Conservation (phyloP, 2,329 filamentous ascomycete genomes). For the Colletotrichum incanum region DNA sequence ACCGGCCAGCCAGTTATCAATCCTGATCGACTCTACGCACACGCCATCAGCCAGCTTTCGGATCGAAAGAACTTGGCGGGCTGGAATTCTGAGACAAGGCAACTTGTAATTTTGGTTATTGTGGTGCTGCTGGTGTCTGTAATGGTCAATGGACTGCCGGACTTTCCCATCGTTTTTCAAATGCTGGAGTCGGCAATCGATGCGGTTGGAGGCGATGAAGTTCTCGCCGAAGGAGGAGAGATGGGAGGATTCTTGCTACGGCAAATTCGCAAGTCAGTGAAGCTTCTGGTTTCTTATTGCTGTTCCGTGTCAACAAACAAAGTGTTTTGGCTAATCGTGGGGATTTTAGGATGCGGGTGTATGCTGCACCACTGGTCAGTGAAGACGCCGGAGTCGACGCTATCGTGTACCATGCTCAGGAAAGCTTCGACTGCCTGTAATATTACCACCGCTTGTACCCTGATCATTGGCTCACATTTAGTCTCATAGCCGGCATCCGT, state of each 20-base stretch:
- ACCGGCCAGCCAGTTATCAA: not conserved
- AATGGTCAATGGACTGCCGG: conserved; percentile 48
- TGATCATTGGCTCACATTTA: conserved; percentile 13
- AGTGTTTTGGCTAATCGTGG: not conserved
- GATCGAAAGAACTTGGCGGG: not conserved
- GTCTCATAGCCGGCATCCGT: conserved; percentile 22
- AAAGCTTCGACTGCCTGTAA: conserved; percentile 34
- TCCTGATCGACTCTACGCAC: conserved; percentile 7
- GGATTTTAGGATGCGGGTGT: conserved; percentile 14
- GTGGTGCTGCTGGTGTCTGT: conserved; percentile 46
- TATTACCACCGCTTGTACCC: conserved; percentile 30
- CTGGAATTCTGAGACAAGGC: conserved; percentile 10
- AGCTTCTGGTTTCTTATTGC: not conserved
- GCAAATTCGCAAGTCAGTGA: conserved; percentile 35
- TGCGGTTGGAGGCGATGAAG: conserved; percentile 46
- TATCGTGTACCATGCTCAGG: conserved; percentile 6
- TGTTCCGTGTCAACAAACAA: not conserved
- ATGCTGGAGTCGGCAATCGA: conserved; percentile 49
- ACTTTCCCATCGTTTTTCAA: conserved; percentile 47
- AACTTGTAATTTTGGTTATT: conserved; percentile 43
- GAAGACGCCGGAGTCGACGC: conserved; percentile 12
- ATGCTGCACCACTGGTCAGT: conserved; percentile 27
- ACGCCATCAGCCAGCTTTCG: conserved; percentile 6
- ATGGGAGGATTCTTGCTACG: conserved; percentile 15
- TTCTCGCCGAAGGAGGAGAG: not conserved